A percentile compares a stretch with the other conserved stretches of the same genome.
These are phyloP conservation scores for Gracilariopsis chorda DNA, from an alignment of 23 red algal species.

Conservation along the genomic window DNA sequence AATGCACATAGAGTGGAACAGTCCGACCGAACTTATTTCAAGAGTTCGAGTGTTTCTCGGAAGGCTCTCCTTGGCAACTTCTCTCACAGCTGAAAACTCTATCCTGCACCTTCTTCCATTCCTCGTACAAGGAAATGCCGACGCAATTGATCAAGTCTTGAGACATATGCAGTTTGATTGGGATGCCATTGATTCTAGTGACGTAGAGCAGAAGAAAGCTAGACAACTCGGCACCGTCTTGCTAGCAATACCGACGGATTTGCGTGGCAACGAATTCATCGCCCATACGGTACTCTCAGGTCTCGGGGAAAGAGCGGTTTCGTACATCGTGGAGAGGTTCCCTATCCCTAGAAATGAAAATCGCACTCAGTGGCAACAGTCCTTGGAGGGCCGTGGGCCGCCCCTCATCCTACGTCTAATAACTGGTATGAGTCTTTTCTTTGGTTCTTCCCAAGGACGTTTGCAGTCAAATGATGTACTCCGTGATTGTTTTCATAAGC, in stretches of 20 bases:
- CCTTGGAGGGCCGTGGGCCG: conserved; percentile 7
- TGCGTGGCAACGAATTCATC: conserved; percentile 10
- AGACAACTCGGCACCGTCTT: conserved; percentile 34
- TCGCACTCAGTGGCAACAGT: conserved; percentile 1
- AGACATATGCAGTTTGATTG: conserved; percentile 41
- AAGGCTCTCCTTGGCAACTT: background rate
- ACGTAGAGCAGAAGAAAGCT: background rate
- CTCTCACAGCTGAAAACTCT: conserved; percentile 24
- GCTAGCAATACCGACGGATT: conserved; percentile 18
- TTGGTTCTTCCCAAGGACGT: too few relatives aligned
- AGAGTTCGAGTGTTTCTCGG: conserved; percentile 48
- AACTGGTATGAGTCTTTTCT: conserved; percentile 32
- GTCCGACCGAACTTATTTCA: conserved; percentile 39
- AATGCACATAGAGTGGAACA: background rate
- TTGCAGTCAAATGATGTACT: too few relatives aligned
- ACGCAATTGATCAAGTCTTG: conserved; percentile 21
- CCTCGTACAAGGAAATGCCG: conserved; percentile 27
- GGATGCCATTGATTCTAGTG: conserved; percentile 25
- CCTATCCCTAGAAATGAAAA: conserved; percentile 25
- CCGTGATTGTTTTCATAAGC: too few relatives aligned
- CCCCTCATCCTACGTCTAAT: conserved; percentile 30
- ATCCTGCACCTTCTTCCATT: conserved; percentile 57
- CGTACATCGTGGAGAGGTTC: conserved; percentile 26
- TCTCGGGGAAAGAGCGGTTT: conserved; percentile 7
- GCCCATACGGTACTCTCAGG: background rate